These are phyloP conservation scores for Citrus glauca DNA, from an alignment of 345 rosid species.

Conservation along the genomic window DNA sequence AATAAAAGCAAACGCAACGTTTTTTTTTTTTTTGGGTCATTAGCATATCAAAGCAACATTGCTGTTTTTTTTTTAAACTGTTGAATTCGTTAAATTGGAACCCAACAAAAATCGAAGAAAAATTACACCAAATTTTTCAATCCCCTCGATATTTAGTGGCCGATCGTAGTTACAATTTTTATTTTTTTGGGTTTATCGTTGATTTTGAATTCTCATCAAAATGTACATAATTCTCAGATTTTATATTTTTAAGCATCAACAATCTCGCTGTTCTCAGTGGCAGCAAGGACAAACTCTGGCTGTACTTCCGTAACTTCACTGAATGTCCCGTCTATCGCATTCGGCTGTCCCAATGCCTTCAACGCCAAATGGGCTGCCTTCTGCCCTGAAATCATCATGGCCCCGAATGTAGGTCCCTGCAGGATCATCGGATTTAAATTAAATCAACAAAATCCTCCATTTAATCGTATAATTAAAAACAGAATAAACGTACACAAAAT, in stretches of 20 bases:
- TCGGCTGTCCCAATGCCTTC: slow-evolving; percentile 44
- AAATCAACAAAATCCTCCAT: background rate
- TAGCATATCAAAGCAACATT: too few species aligned
- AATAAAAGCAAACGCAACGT: too few species aligned
- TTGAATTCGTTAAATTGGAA: background rate
- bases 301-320: slow-evolving; percentile 7
- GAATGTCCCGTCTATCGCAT: slow-evolving; percentile 36
- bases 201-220: background rate
- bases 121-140: background rate
- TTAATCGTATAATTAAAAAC: background rate
- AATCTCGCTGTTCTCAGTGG: slow-evolving; percentile 25
- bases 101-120: background rate
- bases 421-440: slow-evolving; percentile 1
- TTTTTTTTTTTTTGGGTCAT: too few species aligned
- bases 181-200: background rate
- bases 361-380: slow-evolving; percentile 62
- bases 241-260: slow-evolving; percentile 26
- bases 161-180: background rate
- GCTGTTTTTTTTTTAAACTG: too few species aligned
- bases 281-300: slow-evolving; percentile 41
- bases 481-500: background rate
- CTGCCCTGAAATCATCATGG: slow-evolving; percentile 63
- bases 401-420: slow-evolving; percentile 63
- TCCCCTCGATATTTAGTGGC: background rate
- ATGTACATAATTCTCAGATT: background rate